A percentile compares a stretch with the other conserved stretches of the same genome.
phyloP scores from a whole-genome alignment of 2,329 filamentous ascomycete genomes.

The Xylariaceae sp. region DNA sequence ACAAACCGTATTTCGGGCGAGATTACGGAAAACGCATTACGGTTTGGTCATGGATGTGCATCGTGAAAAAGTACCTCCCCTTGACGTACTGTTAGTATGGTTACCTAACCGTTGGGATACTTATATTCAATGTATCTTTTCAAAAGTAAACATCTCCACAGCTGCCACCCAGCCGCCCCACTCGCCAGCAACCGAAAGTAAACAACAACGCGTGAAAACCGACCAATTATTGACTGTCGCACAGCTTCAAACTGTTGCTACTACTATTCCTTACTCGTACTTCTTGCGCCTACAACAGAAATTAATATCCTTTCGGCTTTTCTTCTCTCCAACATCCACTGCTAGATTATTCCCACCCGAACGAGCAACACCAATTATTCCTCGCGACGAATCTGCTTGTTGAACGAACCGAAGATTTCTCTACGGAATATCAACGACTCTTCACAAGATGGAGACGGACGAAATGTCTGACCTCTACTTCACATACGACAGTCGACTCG shows the following conservation, averaged over 20 bases:
- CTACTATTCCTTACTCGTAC: background rate
- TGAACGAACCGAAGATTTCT: background rate
- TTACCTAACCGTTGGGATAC: too few species aligned
- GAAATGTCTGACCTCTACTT: slow-evolving; percentile 46
- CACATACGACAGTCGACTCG: slow-evolving; percentile 70
- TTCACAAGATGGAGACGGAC: slow-evolving; percentile 27
- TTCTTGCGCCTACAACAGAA: background rate
- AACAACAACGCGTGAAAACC: slow-evolving; percentile 28
- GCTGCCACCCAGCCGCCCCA: slow-evolving; percentile 1
- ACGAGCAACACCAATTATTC: background rate
- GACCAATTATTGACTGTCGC: slow-evolving; percentile 21
- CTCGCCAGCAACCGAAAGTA: slow-evolving; percentile 21
- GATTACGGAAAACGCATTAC: too few species aligned
- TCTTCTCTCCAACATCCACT: background rate
- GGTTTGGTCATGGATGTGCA: too few species aligned
- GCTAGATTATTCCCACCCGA: background rate
- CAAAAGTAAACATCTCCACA: background rate
- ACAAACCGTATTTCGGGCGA: too few species aligned
- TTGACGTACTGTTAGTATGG: too few species aligned
- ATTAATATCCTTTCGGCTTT: background rate
- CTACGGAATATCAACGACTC: slow-evolving; percentile 1
- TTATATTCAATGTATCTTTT: too few species aligned
- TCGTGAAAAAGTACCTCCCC: too few species aligned
- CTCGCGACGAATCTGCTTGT: background rate
- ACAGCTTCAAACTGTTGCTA: slow-evolving; percentile 4